Conservation (phyloP, 2,329 filamentous ascomycete genomes). For the Fusarium gaditjirri region DNA sequence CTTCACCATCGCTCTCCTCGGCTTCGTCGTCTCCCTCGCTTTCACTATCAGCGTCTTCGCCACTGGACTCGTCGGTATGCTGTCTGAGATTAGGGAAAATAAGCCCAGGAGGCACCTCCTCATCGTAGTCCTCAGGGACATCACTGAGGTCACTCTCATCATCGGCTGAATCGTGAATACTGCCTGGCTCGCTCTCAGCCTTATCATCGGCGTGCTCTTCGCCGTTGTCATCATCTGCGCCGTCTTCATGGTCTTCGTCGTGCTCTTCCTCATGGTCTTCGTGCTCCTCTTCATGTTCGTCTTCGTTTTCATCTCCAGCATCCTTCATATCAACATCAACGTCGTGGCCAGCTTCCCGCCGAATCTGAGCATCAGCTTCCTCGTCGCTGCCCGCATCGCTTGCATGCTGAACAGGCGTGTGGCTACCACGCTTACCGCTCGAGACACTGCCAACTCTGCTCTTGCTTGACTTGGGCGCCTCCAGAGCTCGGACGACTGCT, state of each 20-base stretch:
- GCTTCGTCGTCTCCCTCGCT: conserved; percentile 48
- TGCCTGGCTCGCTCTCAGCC: conserved; percentile 56
- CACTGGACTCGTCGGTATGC: conserved; percentile 47
- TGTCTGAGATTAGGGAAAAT: conserved; percentile 62
- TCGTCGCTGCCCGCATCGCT: conserved; percentile 55
- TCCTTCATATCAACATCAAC: conserved; percentile 58
- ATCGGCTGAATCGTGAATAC: conserved; percentile 72
- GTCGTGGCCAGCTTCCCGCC: conserved; percentile 50
- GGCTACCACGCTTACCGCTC: conserved; percentile 59
- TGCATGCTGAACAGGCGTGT: conserved; percentile 51
- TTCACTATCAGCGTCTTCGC: conserved; percentile 51
- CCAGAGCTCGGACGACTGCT: conserved; percentile 61
- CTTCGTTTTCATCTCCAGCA: conserved; percentile 46
- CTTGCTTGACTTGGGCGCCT: conserved; percentile 61
- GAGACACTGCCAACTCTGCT: conserved; percentile 63
- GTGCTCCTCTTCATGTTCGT: conserved; percentile 39
- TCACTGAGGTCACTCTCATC: conserved; percentile 78
- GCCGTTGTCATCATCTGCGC: conserved; percentile 46
- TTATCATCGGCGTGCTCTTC: conserved; percentile 52
- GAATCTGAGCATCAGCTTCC: conserved; percentile 54
- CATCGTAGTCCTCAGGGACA: conserved; percentile 67
- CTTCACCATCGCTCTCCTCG: conserved; percentile 34
- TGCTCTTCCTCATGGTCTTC: conserved; percentile 46
- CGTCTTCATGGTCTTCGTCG: conserved; percentile 42
- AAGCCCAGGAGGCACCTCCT: conserved; percentile 64